A percentile compares a stretch with the other conserved stretches of the same genome.
phyloP scores from a whole-genome alignment of 129 eudicot species.

The Escallonia herrerae region DNA sequence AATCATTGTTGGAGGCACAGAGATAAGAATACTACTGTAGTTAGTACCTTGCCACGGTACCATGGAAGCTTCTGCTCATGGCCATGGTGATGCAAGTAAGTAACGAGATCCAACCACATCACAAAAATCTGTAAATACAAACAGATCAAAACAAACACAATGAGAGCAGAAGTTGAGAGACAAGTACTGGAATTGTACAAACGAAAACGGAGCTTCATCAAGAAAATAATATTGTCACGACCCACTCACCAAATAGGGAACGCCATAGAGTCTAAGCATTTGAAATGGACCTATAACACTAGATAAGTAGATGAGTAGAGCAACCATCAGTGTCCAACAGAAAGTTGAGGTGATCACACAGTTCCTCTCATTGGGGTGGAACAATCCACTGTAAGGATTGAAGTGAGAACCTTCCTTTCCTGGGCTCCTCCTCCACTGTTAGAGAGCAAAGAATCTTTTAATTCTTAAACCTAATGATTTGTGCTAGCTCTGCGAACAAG shows the following conservation, averaged over 20 bases:
- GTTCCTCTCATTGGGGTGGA: constrained; percentile 54
- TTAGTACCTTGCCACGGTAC: constrained; percentile 77
- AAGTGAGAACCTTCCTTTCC: constrained; percentile 78
- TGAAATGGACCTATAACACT: constrained; percentile 39
- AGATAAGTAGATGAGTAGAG: constrained; percentile 34
- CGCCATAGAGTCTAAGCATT: constrained; percentile 44
- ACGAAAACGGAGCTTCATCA: not conserved
- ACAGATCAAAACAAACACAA: not conserved
- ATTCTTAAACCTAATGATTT: not conserved
- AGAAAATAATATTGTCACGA: not conserved
- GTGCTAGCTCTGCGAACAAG: not conserved
- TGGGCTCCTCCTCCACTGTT: constrained; percentile 59
- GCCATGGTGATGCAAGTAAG: constrained; percentile 81
- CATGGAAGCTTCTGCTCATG: constrained; percentile 72
- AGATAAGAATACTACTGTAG: too few species aligned
- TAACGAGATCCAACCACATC: constrained; percentile 59
- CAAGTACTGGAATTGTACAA: too few species aligned
- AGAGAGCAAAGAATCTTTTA: not conserved
- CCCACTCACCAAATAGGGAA: constrained; percentile 62
- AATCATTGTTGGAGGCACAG: not conserved
- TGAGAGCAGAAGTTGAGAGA: not conserved
- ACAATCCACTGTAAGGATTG: constrained; percentile 56
- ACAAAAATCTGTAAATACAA: constrained; percentile 41
- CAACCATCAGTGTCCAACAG: constrained; percentile 62
- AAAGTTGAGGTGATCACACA: constrained; percentile 51